Base-by-base conservation (phyloP, 2,329 filamentous ascomycete genomes). In the Clonostachys rhizophaga region DNA sequence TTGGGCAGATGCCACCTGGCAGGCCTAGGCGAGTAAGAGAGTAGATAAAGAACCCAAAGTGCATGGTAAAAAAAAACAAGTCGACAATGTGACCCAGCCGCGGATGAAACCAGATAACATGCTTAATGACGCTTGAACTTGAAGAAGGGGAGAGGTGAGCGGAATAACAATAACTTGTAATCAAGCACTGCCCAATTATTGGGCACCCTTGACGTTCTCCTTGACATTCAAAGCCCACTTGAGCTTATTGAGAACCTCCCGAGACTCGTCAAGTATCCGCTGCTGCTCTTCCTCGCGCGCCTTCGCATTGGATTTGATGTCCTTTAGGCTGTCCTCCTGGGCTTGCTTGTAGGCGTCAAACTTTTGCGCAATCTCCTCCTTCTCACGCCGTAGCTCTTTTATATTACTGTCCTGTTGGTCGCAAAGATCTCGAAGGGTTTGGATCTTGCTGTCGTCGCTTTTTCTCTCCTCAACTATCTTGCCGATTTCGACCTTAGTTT, bases 401-500 rank as follows among this genome's bases (percentile, higher is more conserved):
- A 87, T 76, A 55, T 89, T 87, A 57, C 78, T 75, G 53, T 87
- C 79, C 60, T 89, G 83, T 64, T 91, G 86, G 53, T 89, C 85
- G 60, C 81, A 85, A 34, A 91, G 73, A 49, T 87, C 82, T 45
- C 82, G 75, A 44, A 90, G 69, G 34, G 79, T 81, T 50, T 70
- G 74, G 54, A 87, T 83, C 65, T 77, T 81, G 58, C 78, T 75
- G 55, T 84, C 81, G 57, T 88, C 83, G 45, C 69, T 70, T 51
- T 66, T 71, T 49, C 82, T 71, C 56, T 83, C 78, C 37, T 75
- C 70, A 42, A 76, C 70, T 37, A 87, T 64, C 10, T 62, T 63
- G n/a, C 63, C 65, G 43, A 88, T 76, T 57, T 84, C 78, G 34
- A 62, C 65, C 41, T 71, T 65, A 56, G 84, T 69, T 50, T 70